Base-by-base conservation (phyloP, 2,329 filamentous ascomycete species). In the Colletotrichum sp. region DNA sequence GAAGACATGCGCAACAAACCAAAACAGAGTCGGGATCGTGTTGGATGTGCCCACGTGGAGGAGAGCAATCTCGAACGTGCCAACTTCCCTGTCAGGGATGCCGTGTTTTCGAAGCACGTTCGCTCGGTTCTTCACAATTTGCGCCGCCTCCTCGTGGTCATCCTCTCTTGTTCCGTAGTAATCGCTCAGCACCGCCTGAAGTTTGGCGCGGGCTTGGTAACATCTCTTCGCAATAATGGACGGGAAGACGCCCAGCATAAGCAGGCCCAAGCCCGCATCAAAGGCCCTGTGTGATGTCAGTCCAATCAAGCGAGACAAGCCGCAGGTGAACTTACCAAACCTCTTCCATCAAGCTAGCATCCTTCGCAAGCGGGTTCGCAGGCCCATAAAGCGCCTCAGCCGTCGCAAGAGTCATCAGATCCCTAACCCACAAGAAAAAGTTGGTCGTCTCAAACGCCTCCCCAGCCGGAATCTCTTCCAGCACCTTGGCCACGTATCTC, bases 381-480 rank as follows among this genome's bases (percentile, higher is more conserved):
- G 85, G 82, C 3, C 88, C 88, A 61, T 85, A 88, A 27, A 90
- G 80, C 5, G 85, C 83, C 30, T 82, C 77, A 11, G 82, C 82
- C 0, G 85, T 86, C 8, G 86, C 85, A 5, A 84, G 68, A 3
- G 84, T 85, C 73, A 88, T 83, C 5, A 83, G 74, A 11, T 84
- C 74, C 13, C 85, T 81, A 13, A 84, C 57, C 85, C 85, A 88
- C 1, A 80, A 34, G 76, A 81, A 89, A 1, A 89, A 65, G 19
- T 84, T 84, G 13, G 64, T n/a, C 11, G 59, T 9, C 34, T 75
- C 64, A 27, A 68, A 60, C 2, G 59, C n/a, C 55, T 69, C 28
- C 3, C 65, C 74, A 6, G 28, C n/a, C 2, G 82, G 80, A 11
- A 85, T 80, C 30, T 83, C 77, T 11, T 67, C 65, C 60, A 76